Percentiles rank a stretch among this genome's conserved stretches.
Evolutionary conservation across 1,284 basidiomycete genomes (phyloP).

Genomic region (Cutaneotrichosporon spelunceum): DNA sequence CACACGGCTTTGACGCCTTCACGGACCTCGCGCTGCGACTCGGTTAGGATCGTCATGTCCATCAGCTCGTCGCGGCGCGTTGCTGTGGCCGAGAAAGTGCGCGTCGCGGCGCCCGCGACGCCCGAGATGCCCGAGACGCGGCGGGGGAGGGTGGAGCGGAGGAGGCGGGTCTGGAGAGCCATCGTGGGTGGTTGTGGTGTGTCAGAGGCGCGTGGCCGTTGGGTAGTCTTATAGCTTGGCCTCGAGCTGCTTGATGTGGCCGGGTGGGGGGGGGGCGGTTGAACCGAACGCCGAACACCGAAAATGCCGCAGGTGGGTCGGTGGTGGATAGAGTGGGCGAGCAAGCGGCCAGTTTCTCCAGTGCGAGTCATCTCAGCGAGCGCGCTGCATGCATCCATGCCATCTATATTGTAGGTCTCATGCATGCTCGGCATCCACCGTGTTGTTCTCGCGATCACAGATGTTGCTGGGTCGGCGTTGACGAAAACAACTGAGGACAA

Average conservation of each 20-base stretch:
- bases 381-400: no score
- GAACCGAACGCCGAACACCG: conserved; percentile 9
- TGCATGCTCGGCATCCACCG: no score
- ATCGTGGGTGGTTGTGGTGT: neutral
- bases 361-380: no score
- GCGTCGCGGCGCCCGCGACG: neutral
- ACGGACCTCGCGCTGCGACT: conserved; percentile 21
- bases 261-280: neutral
- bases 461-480: no score
- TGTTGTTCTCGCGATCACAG: neutral
- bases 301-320: neutral
- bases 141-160: neutral
- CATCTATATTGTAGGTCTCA: no score
- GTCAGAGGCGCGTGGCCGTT: neutral
- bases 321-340: no score
- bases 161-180: conserved; percentile 1
- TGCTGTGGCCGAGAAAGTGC: conserved; percentile 12
- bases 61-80: conserved; percentile 13
- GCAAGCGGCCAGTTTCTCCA: no score
- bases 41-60: conserved; percentile 24
- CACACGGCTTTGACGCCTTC: conserved; percentile 17
- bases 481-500: no score
- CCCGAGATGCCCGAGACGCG: neutral
- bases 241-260: neutral
- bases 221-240: neutral